A percentile compares a stretch with the other conserved stretches of the same genome.
phyloP scores from a whole-genome alignment of 768 basidiomycete species.

The Crassisporium funariophilum region DNA sequence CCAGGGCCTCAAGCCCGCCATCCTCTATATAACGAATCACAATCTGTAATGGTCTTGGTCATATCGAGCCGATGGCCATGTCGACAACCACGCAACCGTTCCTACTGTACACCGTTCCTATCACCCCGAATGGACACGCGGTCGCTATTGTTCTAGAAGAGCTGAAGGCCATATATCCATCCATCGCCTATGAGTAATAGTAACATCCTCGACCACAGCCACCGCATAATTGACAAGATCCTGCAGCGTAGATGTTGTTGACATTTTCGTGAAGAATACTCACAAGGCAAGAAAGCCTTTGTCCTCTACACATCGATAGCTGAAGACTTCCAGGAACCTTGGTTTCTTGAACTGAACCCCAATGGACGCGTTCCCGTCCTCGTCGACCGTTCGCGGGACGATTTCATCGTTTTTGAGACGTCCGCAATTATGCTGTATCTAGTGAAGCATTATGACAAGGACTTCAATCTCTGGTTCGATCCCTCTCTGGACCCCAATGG shows the following conservation, averaged over 20 bases:
- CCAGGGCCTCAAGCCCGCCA: too few species aligned
- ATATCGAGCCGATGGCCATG: too few species aligned
- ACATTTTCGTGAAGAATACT: slow-evolving; percentile 35
- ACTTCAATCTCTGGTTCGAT: slow-evolving; percentile 67
- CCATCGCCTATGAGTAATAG: not conserved
- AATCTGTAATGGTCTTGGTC: too few species aligned
- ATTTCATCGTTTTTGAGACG: slow-evolving; percentile 73
- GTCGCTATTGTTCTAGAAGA: slow-evolving; percentile 59
- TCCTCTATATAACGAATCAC: too few species aligned
- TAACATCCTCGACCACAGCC: slow-evolving; percentile 43
- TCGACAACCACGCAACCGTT: too few species aligned
- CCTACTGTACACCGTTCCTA: too few species aligned
- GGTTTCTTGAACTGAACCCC: slow-evolving; percentile 75
- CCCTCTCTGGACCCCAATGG: slow-evolving; percentile 49
- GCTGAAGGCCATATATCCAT: slow-evolving; percentile 53
- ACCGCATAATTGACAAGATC: too few species aligned
- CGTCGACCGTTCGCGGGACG: slow-evolving; percentile 57
- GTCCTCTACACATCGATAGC: too few species aligned
- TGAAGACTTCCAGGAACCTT: too few species aligned
- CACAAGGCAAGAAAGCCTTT: slow-evolving; percentile 63
- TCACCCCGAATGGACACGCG: slow-evolving; percentile 62
- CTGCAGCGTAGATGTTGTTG: slow-evolving; percentile 48
- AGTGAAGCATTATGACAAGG: slow-evolving; percentile 74
- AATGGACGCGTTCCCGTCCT: slow-evolving; percentile 73
- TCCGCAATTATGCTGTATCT: slow-evolving; percentile 83